Percentiles rank a stretch among this genome's conserved stretches.
Evolutionary conservation across 2,329 filamentous ascomycete species (phyloP).

Genomic region (Penicillium sp.): DNA sequence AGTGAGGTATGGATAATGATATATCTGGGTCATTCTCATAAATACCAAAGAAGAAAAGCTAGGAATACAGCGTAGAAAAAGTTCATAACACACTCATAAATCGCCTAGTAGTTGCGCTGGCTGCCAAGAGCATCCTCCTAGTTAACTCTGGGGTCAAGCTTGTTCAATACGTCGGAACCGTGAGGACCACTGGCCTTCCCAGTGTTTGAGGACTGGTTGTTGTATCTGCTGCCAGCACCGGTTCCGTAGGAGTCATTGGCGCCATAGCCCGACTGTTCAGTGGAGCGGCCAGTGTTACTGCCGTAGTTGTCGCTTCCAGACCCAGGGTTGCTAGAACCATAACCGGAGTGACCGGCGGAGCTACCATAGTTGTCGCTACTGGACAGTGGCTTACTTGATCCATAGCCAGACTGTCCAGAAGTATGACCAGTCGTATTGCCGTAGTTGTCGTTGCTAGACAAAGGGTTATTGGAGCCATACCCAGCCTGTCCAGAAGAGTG

Average conservation of each 20-base stretch:
- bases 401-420: background rate
- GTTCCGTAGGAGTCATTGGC: background rate
- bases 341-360: background rate
- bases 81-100: background rate
- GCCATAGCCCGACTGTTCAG: background rate
- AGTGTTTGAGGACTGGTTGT: background rate
- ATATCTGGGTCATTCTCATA: background rate
- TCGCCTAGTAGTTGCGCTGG: slow-evolving; percentile 15
- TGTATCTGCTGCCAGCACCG: slow-evolving; percentile 17
- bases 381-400: slow-evolving; percentile 2
- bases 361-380: background rate
- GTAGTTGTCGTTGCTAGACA: background rate
- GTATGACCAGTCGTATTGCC: background rate
- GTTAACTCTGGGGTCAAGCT: slow-evolving; percentile 25
- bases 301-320: background rate
- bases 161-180: slow-evolving; percentile 46
- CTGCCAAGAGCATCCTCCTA: slow-evolving; percentile 6
- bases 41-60: background rate
- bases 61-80: background rate
- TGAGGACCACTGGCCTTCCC: slow-evolving; percentile 41
- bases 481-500: background rate
- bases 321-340: background rate
- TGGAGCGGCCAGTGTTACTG: background rate
- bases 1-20: background rate
- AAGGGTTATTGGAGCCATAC: background rate